Evolutionary conservation across 2,329 filamentous ascomycete species (phyloP).

Genomic region (Metarhizium album): DNA sequence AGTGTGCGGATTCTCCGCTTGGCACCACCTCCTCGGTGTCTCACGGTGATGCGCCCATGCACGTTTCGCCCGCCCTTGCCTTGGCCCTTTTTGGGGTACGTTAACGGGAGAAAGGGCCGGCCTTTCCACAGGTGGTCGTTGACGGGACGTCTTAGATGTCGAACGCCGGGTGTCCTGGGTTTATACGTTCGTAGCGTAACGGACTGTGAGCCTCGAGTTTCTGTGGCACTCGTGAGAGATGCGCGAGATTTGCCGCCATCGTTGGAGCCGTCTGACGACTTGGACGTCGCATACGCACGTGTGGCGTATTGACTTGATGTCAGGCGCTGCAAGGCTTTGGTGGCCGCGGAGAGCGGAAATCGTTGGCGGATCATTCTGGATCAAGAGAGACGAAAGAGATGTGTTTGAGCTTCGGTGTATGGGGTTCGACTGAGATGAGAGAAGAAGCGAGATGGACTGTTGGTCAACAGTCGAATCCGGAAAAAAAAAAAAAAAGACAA

Average conservation of each 20-base stretch:
- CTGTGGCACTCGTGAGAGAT: conserved; percentile 9
- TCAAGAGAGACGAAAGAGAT: not conserved
- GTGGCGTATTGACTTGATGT: conserved; percentile 15
- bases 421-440: not conserved
- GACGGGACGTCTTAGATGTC: conserved; percentile 83
- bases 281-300: conserved; percentile 22
- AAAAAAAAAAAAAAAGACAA: too few species aligned
- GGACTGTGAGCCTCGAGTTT: conserved; percentile 20
- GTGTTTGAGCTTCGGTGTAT: not conserved
- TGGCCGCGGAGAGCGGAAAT: conserved; percentile 18
- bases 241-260: conserved; percentile 11
- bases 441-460: not conserved
- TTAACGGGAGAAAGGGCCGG: conserved; percentile 69
- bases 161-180: conserved; percentile 81
- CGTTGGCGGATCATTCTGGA: conserved; percentile 21
- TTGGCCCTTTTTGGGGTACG: conserved; percentile 86
- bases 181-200: conserved; percentile 72
- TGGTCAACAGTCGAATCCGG: not conserved
- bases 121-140: conserved; percentile 98
- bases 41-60: conserved; percentile 72
- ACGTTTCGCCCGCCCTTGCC: conserved; percentile 88
- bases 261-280: conserved; percentile 11
- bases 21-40: conserved; percentile 84
- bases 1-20: conserved; percentile 87
- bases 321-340: conserved; percentile 19